Evolutionary conservation across 1,139 yeast species (phyloP), one percentile per base, ranked within the genome.

Genomic region (Magnusiomyces tetraspermus): DNA sequence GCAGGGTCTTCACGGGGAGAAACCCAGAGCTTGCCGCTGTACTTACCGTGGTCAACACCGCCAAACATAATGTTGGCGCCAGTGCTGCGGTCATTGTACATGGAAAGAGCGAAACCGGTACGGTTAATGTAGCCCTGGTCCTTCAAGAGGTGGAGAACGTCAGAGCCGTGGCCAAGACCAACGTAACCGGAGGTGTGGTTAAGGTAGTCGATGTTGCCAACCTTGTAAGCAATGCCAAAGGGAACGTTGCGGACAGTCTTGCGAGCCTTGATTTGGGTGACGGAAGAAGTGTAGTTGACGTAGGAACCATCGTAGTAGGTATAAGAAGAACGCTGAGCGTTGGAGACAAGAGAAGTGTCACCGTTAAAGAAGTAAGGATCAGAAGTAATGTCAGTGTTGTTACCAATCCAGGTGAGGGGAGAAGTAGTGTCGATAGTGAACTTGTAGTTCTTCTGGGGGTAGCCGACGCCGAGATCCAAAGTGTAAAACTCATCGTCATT

Each of bases 41-140:
- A 43, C 46, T 43, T 43, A 2, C 36, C 31, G 33, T 43, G 46
- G 33, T 43, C 46, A 28, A 43, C 10, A 24, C 46, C 46, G 11
- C 46, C 46, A 17, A 43, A 43, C 22, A 43, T 15, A 26, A 43
- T 28, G n/a, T 17, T 30, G 2, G 36, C 33, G 6, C 33, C 46
- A 30, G 23, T 28, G 17, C 23, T 8, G 46, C 23, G 22, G 23
- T 43, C 36, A 11, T 4, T 23, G 36, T 10, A 43, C 22, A 24
- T n/a, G 11, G 46, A 26, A n/a, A 43, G 19, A 28, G 46, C 3
- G 19, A 26, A 43, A 10, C 23, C 33, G 24, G 23, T 43, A 6
- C 33, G 31, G 23, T 24, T 43, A 28, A 22, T 43, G 46, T 43
- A 43, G 11, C 46, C 46, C 28, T 43, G 23, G 13, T 28, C 36